Evolutionary conservation across 208 protist genomes (phyloP), one percentile per base, ranked within the genome.

Genomic region (Wallacemonas sp.): DNA sequence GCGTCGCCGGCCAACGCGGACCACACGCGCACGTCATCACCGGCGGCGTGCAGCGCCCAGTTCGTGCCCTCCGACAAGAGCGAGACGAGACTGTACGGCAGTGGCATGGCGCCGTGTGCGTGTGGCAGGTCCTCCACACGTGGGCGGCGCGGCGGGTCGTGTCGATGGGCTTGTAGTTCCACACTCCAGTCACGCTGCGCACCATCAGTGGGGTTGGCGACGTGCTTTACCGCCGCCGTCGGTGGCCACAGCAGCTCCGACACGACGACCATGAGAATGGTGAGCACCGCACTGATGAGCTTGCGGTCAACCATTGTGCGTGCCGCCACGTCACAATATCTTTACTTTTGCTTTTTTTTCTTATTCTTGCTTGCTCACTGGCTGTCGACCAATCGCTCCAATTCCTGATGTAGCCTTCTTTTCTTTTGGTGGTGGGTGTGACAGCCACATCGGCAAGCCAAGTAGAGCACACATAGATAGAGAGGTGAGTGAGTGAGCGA

Each of bases 71-170:
- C 50, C 9, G 4, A 10, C 26, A 68, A 21, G 9, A 61, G 26
- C 10, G 33, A n/a, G 17, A 61, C 63, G 8, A 68, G n/a, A 52
- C 63, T 61, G 21, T 41, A 24, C 3, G 39, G 32, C 12, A 64
- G 42, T 33, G 12, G 29, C 15, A 53, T 22, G 8, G 37, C 22
- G 8, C n/a, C 42, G 42, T 10, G 10, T 3, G 37, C 19, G 26
- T 1, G 32, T 12, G 37, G 41, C 4, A 48, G 22, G 6, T 3
- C 44, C 19, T 13, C 58, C 8, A 29, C 17, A 1, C 13, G 9
- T 12, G 58, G 27, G 13, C 36, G 24, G n/a, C 8, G 2, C 21
- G 42, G 21, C n/a, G 27, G 36, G 5, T n/a, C n/a, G 0, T 24
- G 21, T 37, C 38, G 38, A 33, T 39, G n/a, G 12, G 13, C 50